phyloP scores from a whole-genome alignment of 306 rosid genomes.

The apple (Malus domestica) region ASM211411v1 NC_041801.1:5788501-5789000 shows the following conservation, averaged over 20 bases:
- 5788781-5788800: constrained; percentile 84
- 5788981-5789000: constrained; percentile 57
- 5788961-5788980: constrained; percentile 61
- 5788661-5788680: constrained; percentile 75
- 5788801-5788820: constrained; percentile 66
- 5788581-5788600: constrained; percentile 79
- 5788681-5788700: constrained; percentile 67
- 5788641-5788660: constrained; percentile 76
- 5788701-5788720: constrained; percentile 60
- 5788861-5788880: constrained; percentile 84
- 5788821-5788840: constrained; percentile 74
- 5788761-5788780: constrained; percentile 69
- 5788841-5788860: constrained; percentile 63
- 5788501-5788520: constrained; percentile 60
- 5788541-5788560: constrained; percentile 61
- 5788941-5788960: constrained; percentile 92
- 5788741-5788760: constrained; percentile 67
- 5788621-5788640: constrained; percentile 68
- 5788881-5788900: constrained; percentile 90
- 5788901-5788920: constrained; percentile 81
- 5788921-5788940: constrained; percentile 89
- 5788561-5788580: constrained; percentile 37
- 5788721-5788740: constrained; percentile 50
- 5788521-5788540: constrained; percentile 61
- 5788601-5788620: constrained; percentile 73